Base-by-base conservation (phyloP, 129 eudicot species). In the Mikania micrantha region DNA sequence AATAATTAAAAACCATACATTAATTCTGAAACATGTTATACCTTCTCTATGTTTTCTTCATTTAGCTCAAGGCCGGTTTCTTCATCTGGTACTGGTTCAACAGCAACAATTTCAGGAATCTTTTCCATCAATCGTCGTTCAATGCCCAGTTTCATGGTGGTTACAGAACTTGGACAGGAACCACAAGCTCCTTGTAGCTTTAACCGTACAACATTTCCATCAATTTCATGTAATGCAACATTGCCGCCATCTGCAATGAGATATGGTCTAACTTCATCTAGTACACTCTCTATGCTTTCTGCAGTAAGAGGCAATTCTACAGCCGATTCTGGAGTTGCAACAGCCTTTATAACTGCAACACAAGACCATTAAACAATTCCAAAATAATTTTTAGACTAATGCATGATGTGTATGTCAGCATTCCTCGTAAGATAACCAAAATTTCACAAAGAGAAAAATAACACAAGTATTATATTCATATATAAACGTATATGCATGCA, bases 101-200 rank as follows among this genome's bases (percentile, higher is more conserved):
- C 95, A n/a, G 94, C 94, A 68, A 85, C 88, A 28, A 88, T 75
- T 71, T 88, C 95, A 24, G 98, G 91, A 11, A 88, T 81, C 82
- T 91, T 91, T 62, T 88, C 98, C 91, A 88, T 88, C 32, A 88
- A 66, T 48, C 95, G 96, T 20, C 95, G 87, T 75, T 92, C 96
- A 34, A 92, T 88, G 8, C 98, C 98, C 83, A 92, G 20, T 78
- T 88, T 92, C 98, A 92, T 92, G 17, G 98, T 92, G 19, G 81
- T 81, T 44, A 79, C 81, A 56, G 98, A 82, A 52, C 98, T 92
- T 19, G 98, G 96, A 62, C 96, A 92, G 41, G 98, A 92, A 47
- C 98, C 98, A 75, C 98, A 92, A 24, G 98, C 98, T 76, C 98
- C 98, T 80, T 92, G 98, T 60, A 92, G 75, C 72, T 88, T 92